Percentiles rank a stretch among this genome's conserved stretches.
Conservation (phyloP, 768 basidiomycete species). For the Lactarius evosmus region DNA sequence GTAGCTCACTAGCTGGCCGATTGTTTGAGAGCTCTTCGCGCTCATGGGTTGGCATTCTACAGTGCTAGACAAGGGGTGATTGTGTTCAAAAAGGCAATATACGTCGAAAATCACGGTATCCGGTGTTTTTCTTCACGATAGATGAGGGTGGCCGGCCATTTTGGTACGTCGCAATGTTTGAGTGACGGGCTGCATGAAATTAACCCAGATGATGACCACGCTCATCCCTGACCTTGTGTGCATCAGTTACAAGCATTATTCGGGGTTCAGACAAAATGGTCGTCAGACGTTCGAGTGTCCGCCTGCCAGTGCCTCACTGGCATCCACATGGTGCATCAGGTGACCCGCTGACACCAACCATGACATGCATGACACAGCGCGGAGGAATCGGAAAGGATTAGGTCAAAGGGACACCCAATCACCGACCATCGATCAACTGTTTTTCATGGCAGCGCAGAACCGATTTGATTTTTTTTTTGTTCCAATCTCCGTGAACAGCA, state of each 20-base stretch:
- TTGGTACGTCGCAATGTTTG: not conserved
- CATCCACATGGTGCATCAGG: not conserved
- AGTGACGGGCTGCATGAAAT: not conserved
- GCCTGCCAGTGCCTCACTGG: not conserved
- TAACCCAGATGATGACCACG: no score
- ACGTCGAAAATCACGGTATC: no score
- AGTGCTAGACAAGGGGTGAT: not conserved
- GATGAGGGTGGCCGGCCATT: no score
- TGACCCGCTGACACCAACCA: not conserved
- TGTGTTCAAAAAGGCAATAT: not conserved
- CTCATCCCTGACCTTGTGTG: not conserved
- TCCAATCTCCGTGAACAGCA: not conserved
- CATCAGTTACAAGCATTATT: not conserved
- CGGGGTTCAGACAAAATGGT: not conserved
- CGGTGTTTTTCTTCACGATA: no score
- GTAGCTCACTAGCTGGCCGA: not conserved
- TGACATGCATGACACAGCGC: not conserved
- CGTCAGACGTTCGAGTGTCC: not conserved
- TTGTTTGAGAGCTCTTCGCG: not conserved
- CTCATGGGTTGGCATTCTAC: not conserved
- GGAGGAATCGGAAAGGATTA: not conserved
- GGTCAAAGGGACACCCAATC: not conserved
- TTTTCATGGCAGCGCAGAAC: not conserved
- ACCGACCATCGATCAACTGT: no score
- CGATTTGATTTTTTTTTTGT: not conserved